Base-by-base conservation (phyloP, 495 filamentous ascomycete genomes). In the Filosporella fistucella region DNA sequence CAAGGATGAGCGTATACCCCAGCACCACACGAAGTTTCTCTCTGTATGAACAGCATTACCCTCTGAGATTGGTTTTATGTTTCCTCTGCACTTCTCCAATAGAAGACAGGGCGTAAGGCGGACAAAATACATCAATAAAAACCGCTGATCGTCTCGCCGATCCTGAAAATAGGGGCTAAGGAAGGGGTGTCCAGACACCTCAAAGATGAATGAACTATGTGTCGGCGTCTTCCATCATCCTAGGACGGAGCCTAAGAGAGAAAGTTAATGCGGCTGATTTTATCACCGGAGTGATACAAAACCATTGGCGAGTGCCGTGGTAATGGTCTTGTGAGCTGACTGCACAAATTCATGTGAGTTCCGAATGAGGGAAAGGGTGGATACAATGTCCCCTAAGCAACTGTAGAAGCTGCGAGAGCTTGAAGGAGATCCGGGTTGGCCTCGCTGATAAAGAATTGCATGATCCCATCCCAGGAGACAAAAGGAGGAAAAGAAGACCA, bases 111-210 rank as follows among this genome's bases (percentile, higher is more conserved):
- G 56, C 52, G 48, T 66, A 63, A 72, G 77, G 73, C 85, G 85
- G 68, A 80, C 84, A 88, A 89, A 89, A 76, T 71, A 81, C 86
- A 80, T 89, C 85, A 73, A 67, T 64, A 88, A 91, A 91, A 90
- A 80, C 73, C 86, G 86, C 75, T 58, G 11, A n/a, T 48, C 56
- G 33, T 59, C 56, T 56, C 47, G 46, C 33, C 23, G 37, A 22
- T 40, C 14, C 32, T 14, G 12, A 24, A 21, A 43, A 39, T 20
- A 33, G 23, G 49, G 56, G 33, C 62, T 55, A 44, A 63, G 62
- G 55, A 43, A 69, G 61, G 63, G 56, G 69, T 44, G 46, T 54
- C 55, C 54, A 59, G 54, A 44, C 48, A 47, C 52, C 56, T 49
- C 61, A 40, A 43, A 55, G 59, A 63, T 60, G 57, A 52, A 50